Base-by-base conservation (phyloP, 495 filamentous ascomycete species). In the Hapsidospora chrysogenum region DNA sequence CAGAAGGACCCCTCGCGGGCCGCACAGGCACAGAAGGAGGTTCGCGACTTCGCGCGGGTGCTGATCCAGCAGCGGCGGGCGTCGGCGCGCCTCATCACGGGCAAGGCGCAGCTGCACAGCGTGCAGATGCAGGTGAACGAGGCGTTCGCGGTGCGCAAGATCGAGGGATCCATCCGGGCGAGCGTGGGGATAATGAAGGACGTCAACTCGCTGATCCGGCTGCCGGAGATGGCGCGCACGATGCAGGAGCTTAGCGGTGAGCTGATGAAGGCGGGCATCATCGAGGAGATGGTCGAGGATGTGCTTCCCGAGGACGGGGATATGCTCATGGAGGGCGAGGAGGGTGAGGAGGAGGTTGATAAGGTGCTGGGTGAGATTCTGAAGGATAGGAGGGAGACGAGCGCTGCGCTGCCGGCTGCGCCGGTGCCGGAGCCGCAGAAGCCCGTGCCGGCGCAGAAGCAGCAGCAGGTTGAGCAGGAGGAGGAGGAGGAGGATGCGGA, bases 71-170 rank as follows among this genome's bases (percentile, higher is more conserved):
- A 80, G 41, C 80, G 89, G 32, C 79, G 77, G 44, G 76, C 85
- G 37, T 65, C 64, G 8, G 54, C 63, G 16, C 76, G 89, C 14
- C 64, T 97, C 14, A 60, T 70, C 22, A 96, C 92, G 1, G 77
- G 72, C 41, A 86, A 86, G 48, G 92, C 89, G 4, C 89, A 95
- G 59, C 70, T 97, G 13, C 76, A 80, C 57, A 85, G 78, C 51
- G 92, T 97, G 37, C 76, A 85, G 46, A 94, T 95, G 92, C 92
- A 96, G 56, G 92, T 97, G 42, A 84, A 81, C 48, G 87, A 96
- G 58, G 87, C 92, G 2, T 97, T 96, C 50, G 81, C 83, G 4
- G 76, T 94, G 48, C 76, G 86, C 42, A 93, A 92, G 65, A 95
- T 96, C 44, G 87, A 95, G 63, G 92, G 92, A 28, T 84, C 74